These are phyloP conservation scores for Phylloporus arenicola DNA, from an alignment of 768 basidiomycete genomes.

Conservation along the genomic window DNA sequence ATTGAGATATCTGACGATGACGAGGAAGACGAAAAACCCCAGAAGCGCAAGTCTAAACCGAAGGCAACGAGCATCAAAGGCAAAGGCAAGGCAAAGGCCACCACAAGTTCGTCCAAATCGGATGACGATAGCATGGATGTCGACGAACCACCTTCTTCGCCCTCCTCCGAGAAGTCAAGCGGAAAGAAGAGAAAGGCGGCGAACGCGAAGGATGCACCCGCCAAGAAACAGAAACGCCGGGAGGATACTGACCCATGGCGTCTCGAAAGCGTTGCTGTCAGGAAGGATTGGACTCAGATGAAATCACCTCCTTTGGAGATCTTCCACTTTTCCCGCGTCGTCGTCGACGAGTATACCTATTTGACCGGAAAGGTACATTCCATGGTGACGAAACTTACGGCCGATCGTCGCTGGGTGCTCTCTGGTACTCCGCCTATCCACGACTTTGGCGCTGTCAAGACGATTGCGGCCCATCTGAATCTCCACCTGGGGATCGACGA, in stretches of 20 bases:
- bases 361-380: conserved; percentile 75
- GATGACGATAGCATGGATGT: conserved; percentile 53
- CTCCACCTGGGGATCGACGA: conserved; percentile 92
- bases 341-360: conserved; percentile 95
- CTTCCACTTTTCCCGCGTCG: conserved; percentile 85
- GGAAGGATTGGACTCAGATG: conserved; percentile 74
- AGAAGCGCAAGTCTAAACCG: conserved; percentile 24
- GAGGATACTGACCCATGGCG: conserved; percentile 75
- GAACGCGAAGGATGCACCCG: conserved; percentile 28
- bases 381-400: conserved; percentile 68
- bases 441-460: conserved; percentile 86
- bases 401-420: conserved; percentile 88
- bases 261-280: conserved; percentile 54
- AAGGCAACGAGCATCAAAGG: conserved; percentile 19
- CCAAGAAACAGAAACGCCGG: conserved; percentile 57
- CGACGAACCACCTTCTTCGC: conserved; percentile 39
- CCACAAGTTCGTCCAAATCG: conserved; percentile 29
- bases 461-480: conserved; percentile 81
- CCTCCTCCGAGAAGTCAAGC: conserved; percentile 32
- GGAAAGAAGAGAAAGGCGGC: conserved; percentile 44
- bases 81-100: conserved; percentile 23
- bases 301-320: conserved; percentile 82
- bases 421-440: conserved; percentile 93
- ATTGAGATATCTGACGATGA: conserved; percentile 24
- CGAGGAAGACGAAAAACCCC: conserved; percentile 25